Conservation (phyloP, 75 land plant species). For the Larix kaempferi region DNA sequence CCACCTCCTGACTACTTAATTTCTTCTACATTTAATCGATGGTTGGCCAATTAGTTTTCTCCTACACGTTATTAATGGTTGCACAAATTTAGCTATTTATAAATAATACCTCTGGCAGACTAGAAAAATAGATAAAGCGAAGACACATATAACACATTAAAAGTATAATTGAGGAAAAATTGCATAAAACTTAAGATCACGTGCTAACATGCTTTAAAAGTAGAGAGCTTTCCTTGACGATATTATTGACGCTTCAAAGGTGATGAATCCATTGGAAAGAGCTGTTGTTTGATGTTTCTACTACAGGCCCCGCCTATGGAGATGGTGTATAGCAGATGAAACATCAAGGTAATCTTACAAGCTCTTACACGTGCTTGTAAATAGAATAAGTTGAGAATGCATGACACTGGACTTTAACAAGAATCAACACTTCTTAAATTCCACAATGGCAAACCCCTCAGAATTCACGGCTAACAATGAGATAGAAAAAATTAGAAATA, state of each 20-base stretch:
- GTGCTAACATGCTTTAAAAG: not conserved
- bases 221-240: slow-evolving; percentile 73
- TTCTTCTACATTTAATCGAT: not conserved
- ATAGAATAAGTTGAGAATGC: not conserved
- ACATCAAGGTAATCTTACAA: slow-evolving; percentile 83
- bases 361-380: slow-evolving; percentile 91
- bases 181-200: not conserved
- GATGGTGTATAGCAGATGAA: slow-evolving; percentile 98
- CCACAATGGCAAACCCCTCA: not conserved
- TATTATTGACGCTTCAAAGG: slow-evolving; percentile 98
- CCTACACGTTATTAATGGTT: not conserved
- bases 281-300: slow-evolving; percentile 83
- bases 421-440: not conserved
- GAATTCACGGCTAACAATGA: too few relatives aligned
- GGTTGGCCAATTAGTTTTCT: not conserved
- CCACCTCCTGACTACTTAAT: too few relatives aligned
- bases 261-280: slow-evolving; percentile 86
- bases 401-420: not conserved
- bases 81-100: not conserved
- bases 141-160: not conserved
- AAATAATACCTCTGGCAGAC: too few relatives aligned
- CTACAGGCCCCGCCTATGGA: slow-evolving; percentile 87
- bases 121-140: too few relatives aligned
- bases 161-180: not conserved
- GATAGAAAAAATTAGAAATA: not conserved